A percentile compares a stretch with the other conserved stretches of the same genome.
Conservation (phyloP, 1,284 basidiomycete species). For the Tylopilus orsonianus region DNA sequence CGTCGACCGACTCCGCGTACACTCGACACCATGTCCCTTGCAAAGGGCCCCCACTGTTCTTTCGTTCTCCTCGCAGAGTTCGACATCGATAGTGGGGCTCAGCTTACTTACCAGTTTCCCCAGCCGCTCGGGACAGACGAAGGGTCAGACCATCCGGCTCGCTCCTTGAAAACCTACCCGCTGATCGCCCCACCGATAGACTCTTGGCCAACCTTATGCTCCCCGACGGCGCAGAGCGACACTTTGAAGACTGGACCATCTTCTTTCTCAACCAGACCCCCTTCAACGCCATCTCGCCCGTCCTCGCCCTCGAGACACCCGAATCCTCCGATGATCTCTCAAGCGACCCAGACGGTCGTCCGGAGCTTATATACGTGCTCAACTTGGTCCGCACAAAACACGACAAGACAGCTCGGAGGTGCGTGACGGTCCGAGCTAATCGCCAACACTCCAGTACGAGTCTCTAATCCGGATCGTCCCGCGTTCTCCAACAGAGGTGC, state of each 20-base stretch:
- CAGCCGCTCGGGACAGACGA: slow-evolving; percentile 90
- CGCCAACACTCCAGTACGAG: slow-evolving; percentile 3
- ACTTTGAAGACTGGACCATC: slow-evolving; percentile 96
- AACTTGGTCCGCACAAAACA: slow-evolving; percentile 96
- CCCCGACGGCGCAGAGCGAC: slow-evolving; percentile 94
- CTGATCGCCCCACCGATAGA: slow-evolving; percentile 43
- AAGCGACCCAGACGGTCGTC: slow-evolving; percentile 37
- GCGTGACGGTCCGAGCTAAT: slow-evolving; percentile 30
- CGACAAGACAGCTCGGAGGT: slow-evolving; percentile 85
- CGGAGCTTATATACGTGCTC: slow-evolving; percentile 85
- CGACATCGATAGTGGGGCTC: slow-evolving; percentile 90
- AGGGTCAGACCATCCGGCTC: slow-evolving; percentile 55
- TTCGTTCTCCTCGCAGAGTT: slow-evolving; percentile 95
- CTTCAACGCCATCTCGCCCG: slow-evolving; percentile 81
- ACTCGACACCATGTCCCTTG: slow-evolving; percentile 34
- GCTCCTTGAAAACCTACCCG: background rate
- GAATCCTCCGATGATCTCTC: slow-evolving; percentile 47
- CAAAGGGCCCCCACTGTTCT: slow-evolving; percentile 71
- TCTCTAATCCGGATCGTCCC: slow-evolving; percentile 12
- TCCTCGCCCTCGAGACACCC: slow-evolving; percentile 71
- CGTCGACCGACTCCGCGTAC: background rate
- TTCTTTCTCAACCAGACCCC: slow-evolving; percentile 96
- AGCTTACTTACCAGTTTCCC: slow-evolving; percentile 91
- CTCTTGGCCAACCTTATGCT: slow-evolving; percentile 97
- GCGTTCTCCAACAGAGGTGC: slow-evolving; percentile 69